Conservation (phyloP, 1,139 yeast species). For the Lodderomyces oxycetoniae region DNA sequence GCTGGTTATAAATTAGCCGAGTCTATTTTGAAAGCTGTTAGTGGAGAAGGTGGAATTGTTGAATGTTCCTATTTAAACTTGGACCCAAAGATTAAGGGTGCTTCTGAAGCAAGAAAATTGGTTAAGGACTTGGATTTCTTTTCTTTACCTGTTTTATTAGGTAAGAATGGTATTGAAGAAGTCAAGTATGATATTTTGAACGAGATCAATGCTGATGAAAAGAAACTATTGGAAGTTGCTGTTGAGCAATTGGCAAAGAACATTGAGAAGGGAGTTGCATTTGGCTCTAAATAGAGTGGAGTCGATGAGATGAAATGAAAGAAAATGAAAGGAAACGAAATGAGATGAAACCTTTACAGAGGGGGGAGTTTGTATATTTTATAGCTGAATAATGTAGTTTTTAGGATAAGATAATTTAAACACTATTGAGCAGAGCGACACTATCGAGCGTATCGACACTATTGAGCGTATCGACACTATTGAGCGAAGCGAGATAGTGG, state of each 20-base stretch:
- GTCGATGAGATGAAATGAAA: no score
- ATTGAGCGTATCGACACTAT: no score
- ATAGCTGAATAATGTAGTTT: no score
- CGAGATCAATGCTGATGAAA: slow-evolving; percentile 53
- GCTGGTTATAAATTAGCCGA: slow-evolving; percentile 96
- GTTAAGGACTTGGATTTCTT: slow-evolving; percentile 85
- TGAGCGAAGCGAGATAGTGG: no score
- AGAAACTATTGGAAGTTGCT: slow-evolving; percentile 72
- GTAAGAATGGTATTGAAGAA: slow-evolving; percentile 83
- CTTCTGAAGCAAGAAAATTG: slow-evolving; percentile 72
- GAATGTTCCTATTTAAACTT: slow-evolving; percentile 71
- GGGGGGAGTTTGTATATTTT: no score
- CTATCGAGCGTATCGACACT: no score
- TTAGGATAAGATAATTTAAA: no score
- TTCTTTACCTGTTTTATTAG: slow-evolving; percentile 86
- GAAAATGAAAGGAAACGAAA: no score
- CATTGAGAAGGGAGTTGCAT: slow-evolving; percentile 59
- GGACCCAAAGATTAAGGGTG: slow-evolving; percentile 44
- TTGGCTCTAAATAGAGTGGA: no score
- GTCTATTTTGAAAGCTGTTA: slow-evolving; percentile 73
- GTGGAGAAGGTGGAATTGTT: slow-evolving; percentile 63
- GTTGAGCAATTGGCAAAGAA: slow-evolving; percentile 78
- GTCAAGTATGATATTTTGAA: slow-evolving; percentile 49
- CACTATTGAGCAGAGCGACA: no score
- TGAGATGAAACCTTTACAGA: no score